Conservation (phyloP, 2,329 filamentous ascomycete species). For the Arthrobotrys pseudoclavata region DNA sequence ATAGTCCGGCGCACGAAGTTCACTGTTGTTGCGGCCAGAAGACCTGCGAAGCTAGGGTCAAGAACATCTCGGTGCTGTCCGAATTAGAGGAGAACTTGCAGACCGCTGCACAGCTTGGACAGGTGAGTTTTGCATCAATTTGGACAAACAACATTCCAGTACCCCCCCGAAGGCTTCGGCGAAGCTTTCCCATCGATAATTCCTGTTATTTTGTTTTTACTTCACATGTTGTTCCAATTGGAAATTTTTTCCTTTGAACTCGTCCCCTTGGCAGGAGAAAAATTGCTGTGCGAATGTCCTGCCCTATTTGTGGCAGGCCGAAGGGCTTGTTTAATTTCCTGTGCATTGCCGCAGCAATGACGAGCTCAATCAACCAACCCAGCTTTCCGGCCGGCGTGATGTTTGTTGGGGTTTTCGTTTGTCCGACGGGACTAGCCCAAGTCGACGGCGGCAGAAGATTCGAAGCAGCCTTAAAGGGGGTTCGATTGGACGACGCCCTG, state of each 20-base stretch:
- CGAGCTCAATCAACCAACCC: conserved; percentile 5
- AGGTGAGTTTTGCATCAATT: conserved; percentile 36
- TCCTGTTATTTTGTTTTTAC: background rate
- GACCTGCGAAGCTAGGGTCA: conserved; percentile 50
- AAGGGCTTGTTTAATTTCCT: conserved; percentile 41
- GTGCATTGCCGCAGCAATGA: conserved; percentile 30
- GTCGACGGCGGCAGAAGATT: conserved; percentile 18
- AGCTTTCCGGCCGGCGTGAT: conserved; percentile 6
- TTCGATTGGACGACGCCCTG: conserved; percentile 23
- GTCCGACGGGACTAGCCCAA: conserved; percentile 31
- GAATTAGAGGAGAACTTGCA: conserved; percentile 58
- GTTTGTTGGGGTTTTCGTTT: conserved; percentile 37
- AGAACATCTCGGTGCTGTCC: conserved; percentile 47
- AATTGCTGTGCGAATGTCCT: conserved; percentile 41
- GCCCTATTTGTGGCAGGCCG: conserved; percentile 34
- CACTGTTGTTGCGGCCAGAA: conserved; percentile 56
- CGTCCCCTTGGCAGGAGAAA: conserved; percentile 19
- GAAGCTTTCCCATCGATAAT: conserved; percentile 21
- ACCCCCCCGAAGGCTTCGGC: conserved; percentile 10
- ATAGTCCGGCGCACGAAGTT: conserved; percentile 52
- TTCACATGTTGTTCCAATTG: conserved; percentile 19
- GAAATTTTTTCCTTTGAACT: conserved; percentile 32
- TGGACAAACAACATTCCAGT: conserved; percentile 45
- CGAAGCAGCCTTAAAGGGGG: conserved; percentile 38
- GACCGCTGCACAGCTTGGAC: conserved; percentile 57